Evolutionary conservation across 495 filamentous ascomycete species (phyloP).

Genomic region (Trichoderma gamsii): DNA sequence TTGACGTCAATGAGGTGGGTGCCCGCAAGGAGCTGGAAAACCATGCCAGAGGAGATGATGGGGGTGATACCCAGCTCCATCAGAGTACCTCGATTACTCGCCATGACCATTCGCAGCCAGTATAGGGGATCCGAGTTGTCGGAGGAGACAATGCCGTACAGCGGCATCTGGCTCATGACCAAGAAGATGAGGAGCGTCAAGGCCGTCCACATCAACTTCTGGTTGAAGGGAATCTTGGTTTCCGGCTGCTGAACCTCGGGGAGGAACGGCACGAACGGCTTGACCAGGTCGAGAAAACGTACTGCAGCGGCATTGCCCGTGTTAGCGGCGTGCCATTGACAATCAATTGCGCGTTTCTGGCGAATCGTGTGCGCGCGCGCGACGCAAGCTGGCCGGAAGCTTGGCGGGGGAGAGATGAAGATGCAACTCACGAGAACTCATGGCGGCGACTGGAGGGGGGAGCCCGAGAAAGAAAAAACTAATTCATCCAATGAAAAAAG

Average conservation of each 20-base stretch:
- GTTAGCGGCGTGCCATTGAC: constrained; percentile 29
- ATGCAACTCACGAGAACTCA: constrained; percentile 50
- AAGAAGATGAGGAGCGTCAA: constrained; percentile 95
- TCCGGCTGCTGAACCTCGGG: constrained; percentile 98
- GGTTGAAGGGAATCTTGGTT: constrained; percentile 94
- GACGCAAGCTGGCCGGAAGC: constrained; percentile 35
- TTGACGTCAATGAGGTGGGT: constrained; percentile 99
- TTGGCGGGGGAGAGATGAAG: constrained; percentile 41
- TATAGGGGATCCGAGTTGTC: constrained; percentile 97
- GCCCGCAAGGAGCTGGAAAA: constrained; percentile 98
- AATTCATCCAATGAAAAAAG: constrained; percentile 37
- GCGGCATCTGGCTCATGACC: constrained; percentile 99
- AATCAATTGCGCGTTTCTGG: constrained; percentile 27
- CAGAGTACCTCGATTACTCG: constrained; percentile 95
- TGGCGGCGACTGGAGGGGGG: constrained; percentile 43
- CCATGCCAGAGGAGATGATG: constrained; percentile 99
- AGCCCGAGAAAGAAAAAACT: constrained; percentile 27
- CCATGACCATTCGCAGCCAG: constrained; percentile 99
- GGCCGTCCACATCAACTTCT: constrained; percentile 99
- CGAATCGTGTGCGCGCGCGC: constrained; percentile 24
- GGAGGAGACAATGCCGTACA: constrained; percentile 93
- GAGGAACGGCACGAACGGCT: constrained; percentile 97
- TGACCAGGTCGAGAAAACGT: constrained; percentile 98
- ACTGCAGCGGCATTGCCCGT: constrained; percentile 48
- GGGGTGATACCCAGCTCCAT: constrained; percentile 99